Base-by-base conservation (phyloP, 495 filamentous ascomycete species). In the Penicillium paradoxum region DNA sequence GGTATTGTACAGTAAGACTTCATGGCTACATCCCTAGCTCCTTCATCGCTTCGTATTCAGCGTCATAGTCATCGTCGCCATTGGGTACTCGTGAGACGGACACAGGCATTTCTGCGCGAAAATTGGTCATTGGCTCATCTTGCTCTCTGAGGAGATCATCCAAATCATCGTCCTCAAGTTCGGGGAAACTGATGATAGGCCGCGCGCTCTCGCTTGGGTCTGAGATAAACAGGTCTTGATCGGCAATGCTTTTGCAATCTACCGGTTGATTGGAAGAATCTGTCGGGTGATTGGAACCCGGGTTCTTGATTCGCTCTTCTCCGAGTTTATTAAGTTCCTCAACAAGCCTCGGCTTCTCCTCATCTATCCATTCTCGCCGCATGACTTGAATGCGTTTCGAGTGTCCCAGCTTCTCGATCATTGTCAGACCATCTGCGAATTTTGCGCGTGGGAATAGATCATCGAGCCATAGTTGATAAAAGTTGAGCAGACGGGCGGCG, bases 381-480 rank as follows among this genome's bases (percentile, higher is more conserved):
- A 89, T 85, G 10, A 79, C 78, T 48, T 88, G 89, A 54, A 90
- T 73, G 4, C 78, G 73, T 62, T 82, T 87, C 33, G 84, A 87
- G 67, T 97, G 93, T 2, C 93, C 93, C 4, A 90, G 72, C 69
- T 95, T 97, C 69, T 99, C 95, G 7, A 97, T 89, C 69, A 97
- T 97, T 29, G 83, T 71, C 17, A 97, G 74, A 4, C 88, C 93
- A 62, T 99, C 95, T 21, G 86, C 77, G 53, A 99, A 97, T 63
- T 90, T 95, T 1, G 91, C 93, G 57, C 91, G 90, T 38, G 93
- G 95, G 59, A 89, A 99, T 21, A 99, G 76, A 53, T 96, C 90
- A 65, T 99, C 93, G 5, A 97, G 88, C 93, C 93, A 99, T 56
- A 95, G 71, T 65, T 97, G 93, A 66, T 97, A 99, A 63, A 91